Percentiles rank a stretch among this genome's conserved stretches.
Conservation (phyloP, 2,329 filamentous ascomycete species). For the Chaetoscypha palmicola region DNA sequence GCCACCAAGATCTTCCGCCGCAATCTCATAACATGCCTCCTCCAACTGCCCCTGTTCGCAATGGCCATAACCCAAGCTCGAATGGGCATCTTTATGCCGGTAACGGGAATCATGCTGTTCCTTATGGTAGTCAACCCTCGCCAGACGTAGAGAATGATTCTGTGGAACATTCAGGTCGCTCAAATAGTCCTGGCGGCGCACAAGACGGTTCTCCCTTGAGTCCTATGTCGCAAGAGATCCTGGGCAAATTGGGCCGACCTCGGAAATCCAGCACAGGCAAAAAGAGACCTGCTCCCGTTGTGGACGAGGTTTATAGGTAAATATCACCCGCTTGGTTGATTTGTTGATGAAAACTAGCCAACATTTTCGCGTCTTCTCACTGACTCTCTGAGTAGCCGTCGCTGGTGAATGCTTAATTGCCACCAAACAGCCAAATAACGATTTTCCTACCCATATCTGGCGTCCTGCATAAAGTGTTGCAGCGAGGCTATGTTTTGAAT, state of each 20-base stretch:
- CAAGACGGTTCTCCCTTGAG: constrained; percentile 18
- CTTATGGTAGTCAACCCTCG: neutral
- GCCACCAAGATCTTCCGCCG: constrained; percentile 9
- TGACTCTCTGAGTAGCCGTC: constrained; percentile 28
- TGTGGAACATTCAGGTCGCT: neutral
- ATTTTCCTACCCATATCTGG: neutral
- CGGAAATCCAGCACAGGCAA: constrained; percentile 17
- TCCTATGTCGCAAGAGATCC: constrained; percentile 26
- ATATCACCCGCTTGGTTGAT: neutral
- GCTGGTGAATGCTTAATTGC: constrained; percentile 31
- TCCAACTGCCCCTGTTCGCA: too few species aligned
- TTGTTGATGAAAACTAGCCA: neutral
- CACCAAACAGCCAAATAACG: neutral
- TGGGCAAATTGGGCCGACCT: constrained; percentile 22
- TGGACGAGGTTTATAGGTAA: constrained; percentile 34
- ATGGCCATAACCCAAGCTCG: too few species aligned
- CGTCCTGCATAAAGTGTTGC: neutral
- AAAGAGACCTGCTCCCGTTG: constrained; percentile 26
- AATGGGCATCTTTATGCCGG: too few species aligned
- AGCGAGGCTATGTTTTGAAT: neutral
- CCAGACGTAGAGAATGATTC: neutral
- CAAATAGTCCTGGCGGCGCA: neutral
- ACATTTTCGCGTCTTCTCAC: constrained; percentile 14
- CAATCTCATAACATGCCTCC: neutral
- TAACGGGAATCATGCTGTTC: neutral